Percentiles rank a stretch among this genome's conserved stretches.
Conservation (phyloP, 768 basidiomycete species). For the Mycena filopes region DNA sequence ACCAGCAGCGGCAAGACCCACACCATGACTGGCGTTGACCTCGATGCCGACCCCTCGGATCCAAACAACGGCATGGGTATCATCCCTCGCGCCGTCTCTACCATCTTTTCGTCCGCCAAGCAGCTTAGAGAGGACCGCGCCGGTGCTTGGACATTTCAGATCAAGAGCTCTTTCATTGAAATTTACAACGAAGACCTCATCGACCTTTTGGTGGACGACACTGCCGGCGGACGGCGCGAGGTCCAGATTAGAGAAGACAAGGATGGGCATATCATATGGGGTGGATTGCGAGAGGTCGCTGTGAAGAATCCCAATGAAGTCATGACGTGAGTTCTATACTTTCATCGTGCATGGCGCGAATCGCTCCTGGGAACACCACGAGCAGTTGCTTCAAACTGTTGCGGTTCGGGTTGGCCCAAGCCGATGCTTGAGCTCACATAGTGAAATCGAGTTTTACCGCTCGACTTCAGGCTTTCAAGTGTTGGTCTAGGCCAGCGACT, state of each 20-base stretch:
- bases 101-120: slow-evolving; percentile 83
- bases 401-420: too few relatives aligned
- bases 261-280: slow-evolving; percentile 97
- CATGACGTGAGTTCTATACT: slow-evolving; percentile 77
- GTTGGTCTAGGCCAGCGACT: too few relatives aligned
- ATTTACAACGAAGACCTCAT: slow-evolving; percentile 99
- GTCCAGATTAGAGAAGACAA: slow-evolving; percentile 98
- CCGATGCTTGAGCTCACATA: too few relatives aligned
- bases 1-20: slow-evolving; percentile 97
- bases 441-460: too few relatives aligned
- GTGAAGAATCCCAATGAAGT: slow-evolving; percentile 90
- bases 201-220: slow-evolving; percentile 86
- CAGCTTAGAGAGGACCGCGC: slow-evolving; percentile 82
- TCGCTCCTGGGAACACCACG: too few relatives aligned
- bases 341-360: too few relatives aligned
- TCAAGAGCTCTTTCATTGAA: slow-evolving; percentile 96
- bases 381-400: too few relatives aligned
- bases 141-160: slow-evolving; percentile 76
- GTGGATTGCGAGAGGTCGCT: slow-evolving; percentile 90
- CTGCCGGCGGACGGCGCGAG: slow-evolving; percentile 74
- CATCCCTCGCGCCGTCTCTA: slow-evolving; percentile 92
- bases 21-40: slow-evolving; percentile 96
- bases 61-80: slow-evolving; percentile 91
- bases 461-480: too few relatives aligned
- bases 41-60: slow-evolving; percentile 88